Base-by-base conservation (phyloP, 1,139 yeast species). In the Scheffersomyces cryptocercus region DNA sequence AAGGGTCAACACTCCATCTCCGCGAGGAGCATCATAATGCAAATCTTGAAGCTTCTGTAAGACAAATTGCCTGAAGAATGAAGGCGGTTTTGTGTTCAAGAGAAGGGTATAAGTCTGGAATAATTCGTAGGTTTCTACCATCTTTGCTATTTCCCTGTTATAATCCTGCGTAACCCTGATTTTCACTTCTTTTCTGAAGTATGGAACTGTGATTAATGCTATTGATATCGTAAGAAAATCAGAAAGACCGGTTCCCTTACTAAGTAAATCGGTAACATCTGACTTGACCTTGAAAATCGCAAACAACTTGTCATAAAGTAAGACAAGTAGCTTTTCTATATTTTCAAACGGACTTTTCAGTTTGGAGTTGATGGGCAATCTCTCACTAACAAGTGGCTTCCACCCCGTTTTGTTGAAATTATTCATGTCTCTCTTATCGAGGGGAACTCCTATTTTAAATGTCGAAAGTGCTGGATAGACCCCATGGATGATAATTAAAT, bases 211-310 rank as follows among this genome's bases (percentile, higher is more conserved):
- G 2, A 70, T 65, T 35, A 87, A 62, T 1, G 81, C 76, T n/a
- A 83, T 64, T 0, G 85, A 56, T 1, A 81, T 74, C 0, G 84
- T 75, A 13, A 88, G 55, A 31, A 83, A 75, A 58, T 88, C 96
- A 0, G 89, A 77, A 48, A 74, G 80, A 1, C 93, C 96, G 0
- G 90, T 82, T 0, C 95, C 93, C 39, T 76, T 81, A 28, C 77
- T 55, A 14, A 90, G 60, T 7, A 89, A 63, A 11, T 77, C 78
- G 32, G 70, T 68, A 1, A 88, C 76, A 53, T 82, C 84, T 7
- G 81, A 76, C 6, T 68, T 67, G 1, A 55, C 57, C 7, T 54
- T 47, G 47, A 79, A 75, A 1, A 81, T 54, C 2, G 41, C 28
- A 16, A 53, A 52, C 14, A 79, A 60, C 20, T 65, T 62, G 2